A percentile compares a stretch with the other conserved stretches of the same genome.
Conservation (phyloP, 1,284 basidiomycete genomes). For the Cutaneotrichosporon dermatis region DNA sequence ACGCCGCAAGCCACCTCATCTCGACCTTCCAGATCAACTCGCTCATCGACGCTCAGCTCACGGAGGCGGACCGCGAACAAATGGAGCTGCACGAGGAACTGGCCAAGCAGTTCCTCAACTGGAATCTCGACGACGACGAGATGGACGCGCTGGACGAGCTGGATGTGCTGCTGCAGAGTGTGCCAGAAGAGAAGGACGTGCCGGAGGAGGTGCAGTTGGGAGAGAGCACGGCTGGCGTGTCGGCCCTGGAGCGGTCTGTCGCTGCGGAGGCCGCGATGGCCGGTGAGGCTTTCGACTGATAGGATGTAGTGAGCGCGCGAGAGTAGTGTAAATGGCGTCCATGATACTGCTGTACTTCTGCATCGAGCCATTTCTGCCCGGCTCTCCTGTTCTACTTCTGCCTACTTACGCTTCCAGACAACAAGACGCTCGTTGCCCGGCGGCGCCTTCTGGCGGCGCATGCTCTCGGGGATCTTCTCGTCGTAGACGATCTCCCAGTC, state of each 20-base stretch:
- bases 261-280: background rate
- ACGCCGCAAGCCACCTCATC: slow-evolving; percentile 57
- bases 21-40: slow-evolving; percentile 63
- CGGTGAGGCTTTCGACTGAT: too few relatives aligned
- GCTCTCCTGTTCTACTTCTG: too few relatives aligned
- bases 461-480: slow-evolving; percentile 56
- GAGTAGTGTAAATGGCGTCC: too few relatives aligned
- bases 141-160: slow-evolving; percentile 45
- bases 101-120: slow-evolving; percentile 67
- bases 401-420: slow-evolving; percentile 17
- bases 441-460: slow-evolving; percentile 22
- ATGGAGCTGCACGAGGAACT: slow-evolving; percentile 67
- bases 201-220: background rate
- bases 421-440: slow-evolving; percentile 17
- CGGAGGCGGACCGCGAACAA: slow-evolving; percentile 60
- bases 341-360: too few relatives aligned
- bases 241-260: background rate
- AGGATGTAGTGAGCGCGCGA: too few relatives aligned
- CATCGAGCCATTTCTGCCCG: too few relatives aligned
- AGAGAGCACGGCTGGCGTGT: background rate
- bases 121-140: slow-evolving; percentile 50
- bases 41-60: slow-evolving; percentile 70
- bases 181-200: background rate
- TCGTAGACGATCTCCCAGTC: slow-evolving; percentile 52
- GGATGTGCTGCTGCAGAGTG: slow-evolving; percentile 43